Base-by-base conservation (phyloP, 345 rosid genomes). In the Eutrema heterophyllum region DNA sequence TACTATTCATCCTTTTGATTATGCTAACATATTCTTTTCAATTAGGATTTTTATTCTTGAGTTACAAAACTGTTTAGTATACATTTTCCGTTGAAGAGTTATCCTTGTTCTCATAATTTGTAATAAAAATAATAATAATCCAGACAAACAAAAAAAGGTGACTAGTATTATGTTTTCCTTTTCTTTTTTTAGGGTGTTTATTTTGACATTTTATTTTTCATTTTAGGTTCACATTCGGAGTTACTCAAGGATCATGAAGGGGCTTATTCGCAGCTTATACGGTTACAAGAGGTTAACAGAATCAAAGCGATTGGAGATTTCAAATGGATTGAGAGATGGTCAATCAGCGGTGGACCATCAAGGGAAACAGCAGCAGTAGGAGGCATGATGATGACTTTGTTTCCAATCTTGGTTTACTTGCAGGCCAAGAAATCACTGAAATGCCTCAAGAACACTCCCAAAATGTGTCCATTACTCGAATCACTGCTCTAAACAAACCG, bases 401-500 rank as follows among this genome's bases (percentile, higher is more conserved):
- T 62, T 50, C 77, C 0, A 64, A 38, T 27, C 68, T 69, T 52
- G 86, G 61, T 51, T 53, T 77, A 14, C 84, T 81, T 11, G 51
- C 78, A 0, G 36, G 3, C 43, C 71, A 70, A 40, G 62, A 21
- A 11, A 84, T 62, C 51, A 53, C 38, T 15, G 27, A 51, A 21
- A 29, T 12, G 13, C 9, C 57, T 62, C 29, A 44, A 32, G 44
- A 72, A 52, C 27, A 46, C 26, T 56, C 73, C 46, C 78, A 68
- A 4, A 58, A 76, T 0, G 83, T 83, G 32, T 72, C 90, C 6
- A 14, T 89, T 2, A 38, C 57, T 40, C 87, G 89, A 6, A 81
- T 91, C 14, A 91, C 88, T 9, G 36, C 58, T 48, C 86, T 88
- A 11, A 86, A 88, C 80, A 88, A 78, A 85, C 93, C 93, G 58